These are phyloP conservation scores for Claviceps purpurea DNA, from an alignment of 2,329 filamentous ascomycete species.

Conservation along the genomic window DNA sequence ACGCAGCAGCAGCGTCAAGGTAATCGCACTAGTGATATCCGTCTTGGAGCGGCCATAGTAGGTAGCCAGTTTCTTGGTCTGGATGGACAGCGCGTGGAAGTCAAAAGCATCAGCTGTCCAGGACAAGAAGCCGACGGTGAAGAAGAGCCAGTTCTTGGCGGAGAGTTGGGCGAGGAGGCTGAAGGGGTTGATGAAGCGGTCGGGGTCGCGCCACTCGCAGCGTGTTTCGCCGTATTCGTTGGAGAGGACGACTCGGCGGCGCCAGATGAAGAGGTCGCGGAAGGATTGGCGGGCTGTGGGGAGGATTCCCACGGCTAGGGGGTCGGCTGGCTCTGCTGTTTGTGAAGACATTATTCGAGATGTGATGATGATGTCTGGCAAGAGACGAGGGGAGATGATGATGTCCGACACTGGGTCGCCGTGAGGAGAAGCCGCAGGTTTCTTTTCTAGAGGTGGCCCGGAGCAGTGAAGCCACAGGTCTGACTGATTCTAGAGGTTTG, in stretches of 20 bases:
- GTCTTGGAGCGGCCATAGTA: conserved; percentile 42
- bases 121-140: conserved; percentile 58
- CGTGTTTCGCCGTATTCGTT: conserved; percentile 51
- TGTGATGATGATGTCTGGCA: too few relatives aligned
- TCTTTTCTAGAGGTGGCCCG: too few relatives aligned
- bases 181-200: conserved; percentile 57
- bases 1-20: conserved; percentile 58
- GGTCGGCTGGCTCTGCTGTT: conserved; percentile 43
- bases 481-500: too few relatives aligned
- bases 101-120: conserved; percentile 79
- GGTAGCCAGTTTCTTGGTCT: conserved; percentile 54
- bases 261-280: conserved; percentile 57
- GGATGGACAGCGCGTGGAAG: conserved; percentile 69
- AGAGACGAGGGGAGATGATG: too few relatives aligned
- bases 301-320: conserved; percentile 50
- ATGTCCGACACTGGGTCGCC: too few relatives aligned
- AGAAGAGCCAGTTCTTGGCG: conserved; percentile 58
- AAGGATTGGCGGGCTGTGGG: conserved; percentile 52
- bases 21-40: conserved; percentile 62
- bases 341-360: not conserved
- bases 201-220: conserved; percentile 55
- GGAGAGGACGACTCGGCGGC: conserved; percentile 54
- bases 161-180: conserved; percentile 51
- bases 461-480: too few relatives aligned
- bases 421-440: too few relatives aligned